These are phyloP conservation scores for Ramalina intermedia DNA, from an alignment of 495 filamentous ascomycete genomes.

Conservation along the genomic window DNA sequence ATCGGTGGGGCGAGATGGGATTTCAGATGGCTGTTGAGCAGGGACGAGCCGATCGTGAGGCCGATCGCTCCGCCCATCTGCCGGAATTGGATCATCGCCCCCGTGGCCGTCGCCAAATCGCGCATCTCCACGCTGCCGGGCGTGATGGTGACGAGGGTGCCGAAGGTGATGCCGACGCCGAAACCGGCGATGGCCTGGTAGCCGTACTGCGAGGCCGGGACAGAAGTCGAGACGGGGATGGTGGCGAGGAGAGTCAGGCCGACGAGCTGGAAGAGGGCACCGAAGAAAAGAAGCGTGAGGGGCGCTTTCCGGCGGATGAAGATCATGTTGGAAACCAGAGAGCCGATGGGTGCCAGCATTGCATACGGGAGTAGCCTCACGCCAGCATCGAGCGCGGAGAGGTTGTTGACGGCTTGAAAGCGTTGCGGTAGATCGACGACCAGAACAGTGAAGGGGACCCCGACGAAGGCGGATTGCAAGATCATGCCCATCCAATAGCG, in stretches of 20 bases:
- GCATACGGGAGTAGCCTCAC: background rate
- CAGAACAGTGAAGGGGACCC: constrained; percentile 36
- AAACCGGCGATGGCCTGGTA: constrained; percentile 35
- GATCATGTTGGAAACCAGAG: constrained; percentile 18
- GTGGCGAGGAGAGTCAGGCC: constrained; percentile 34
- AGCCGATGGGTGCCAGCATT: background rate
- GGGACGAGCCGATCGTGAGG: background rate
- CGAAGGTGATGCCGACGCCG: constrained; percentile 19
- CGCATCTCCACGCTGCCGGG: background rate
- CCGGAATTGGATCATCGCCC: background rate
- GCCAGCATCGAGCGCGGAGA: constrained; percentile 25
- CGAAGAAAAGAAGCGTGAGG: background rate
- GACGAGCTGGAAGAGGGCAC: background rate
- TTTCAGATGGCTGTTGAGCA: background rate
- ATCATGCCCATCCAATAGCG: constrained; percentile 7
- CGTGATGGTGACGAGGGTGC: background rate
- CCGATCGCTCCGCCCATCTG: background rate
- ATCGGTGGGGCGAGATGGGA: background rate
- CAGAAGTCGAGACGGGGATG: constrained; percentile 5
- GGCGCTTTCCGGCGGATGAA: constrained; percentile 22
- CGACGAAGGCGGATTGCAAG: constrained; percentile 23
- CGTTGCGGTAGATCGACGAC: constrained; percentile 41
- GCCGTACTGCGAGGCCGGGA: constrained; percentile 17
- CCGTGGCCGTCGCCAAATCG: background rate
- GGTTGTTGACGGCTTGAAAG: constrained; percentile 38